Conservation (phyloP, 257 asterid genomes). For the Forsythia suspensa region DNA sequence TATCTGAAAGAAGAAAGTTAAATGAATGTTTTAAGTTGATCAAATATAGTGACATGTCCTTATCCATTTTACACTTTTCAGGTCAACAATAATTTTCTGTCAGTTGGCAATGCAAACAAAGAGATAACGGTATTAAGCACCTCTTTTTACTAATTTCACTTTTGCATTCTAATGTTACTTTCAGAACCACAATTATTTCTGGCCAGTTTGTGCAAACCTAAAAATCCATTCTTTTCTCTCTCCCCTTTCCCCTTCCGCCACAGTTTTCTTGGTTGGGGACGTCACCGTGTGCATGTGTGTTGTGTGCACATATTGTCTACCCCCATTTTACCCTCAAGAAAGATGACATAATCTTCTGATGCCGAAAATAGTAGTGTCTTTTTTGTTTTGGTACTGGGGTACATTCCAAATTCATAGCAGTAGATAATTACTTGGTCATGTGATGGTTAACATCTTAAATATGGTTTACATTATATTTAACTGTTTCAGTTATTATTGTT, state of each 20-base stretch:
- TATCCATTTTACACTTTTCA: slow-evolving; percentile 35
- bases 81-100: slow-evolving; percentile 95
- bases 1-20: neutral
- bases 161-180: neutral
- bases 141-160: slow-evolving; percentile 17
- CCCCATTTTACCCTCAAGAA: too few species aligned
- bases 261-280: neutral
- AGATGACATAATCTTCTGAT: neutral
- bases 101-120: slow-evolving; percentile 87
- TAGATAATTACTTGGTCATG: too few species aligned
- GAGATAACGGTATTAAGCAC: slow-evolving; percentile 68
- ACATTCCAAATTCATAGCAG: neutral
- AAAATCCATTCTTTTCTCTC: neutral
- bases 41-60: slow-evolving; percentile 4
- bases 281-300: neutral
- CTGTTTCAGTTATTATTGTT: too few species aligned
- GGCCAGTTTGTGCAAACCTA: neutral
- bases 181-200: neutral
- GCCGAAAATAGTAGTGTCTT: neutral
- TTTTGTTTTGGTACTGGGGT: neutral
- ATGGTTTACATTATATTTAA: too few species aligned
- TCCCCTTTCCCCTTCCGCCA: too few species aligned
- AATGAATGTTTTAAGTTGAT: neutral
- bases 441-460: too few species aligned
- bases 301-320: neutral